A percentile compares a stretch with the other conserved stretches of the same genome.
phyloP scores from a whole-genome alignment of 441 rosid genomes.

The Flueggea neowawraea region DNA sequence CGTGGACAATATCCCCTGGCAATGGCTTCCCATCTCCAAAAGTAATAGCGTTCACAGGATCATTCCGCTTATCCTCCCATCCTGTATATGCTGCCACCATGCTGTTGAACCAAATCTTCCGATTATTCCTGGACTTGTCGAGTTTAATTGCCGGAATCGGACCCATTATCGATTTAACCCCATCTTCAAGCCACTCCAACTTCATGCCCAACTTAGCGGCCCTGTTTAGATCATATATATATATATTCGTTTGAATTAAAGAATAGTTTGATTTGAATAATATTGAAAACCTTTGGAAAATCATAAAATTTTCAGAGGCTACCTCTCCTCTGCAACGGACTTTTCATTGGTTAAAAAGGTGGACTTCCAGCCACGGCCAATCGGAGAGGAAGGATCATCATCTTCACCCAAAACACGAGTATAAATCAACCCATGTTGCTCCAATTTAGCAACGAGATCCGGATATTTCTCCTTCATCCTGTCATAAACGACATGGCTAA shows the following conservation, averaged over 20 bases:
- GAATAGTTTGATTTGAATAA: no score
- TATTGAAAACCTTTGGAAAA: no score
- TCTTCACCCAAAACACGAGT: conserved; percentile 71
- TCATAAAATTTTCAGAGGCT: no score
- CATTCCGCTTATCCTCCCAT: conserved; percentile 75
- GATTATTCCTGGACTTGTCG: conserved; percentile 49
- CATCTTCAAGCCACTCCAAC: conserved; percentile 74
- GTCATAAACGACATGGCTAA: conserved; percentile 75
- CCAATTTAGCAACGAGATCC: conserved; percentile 59
- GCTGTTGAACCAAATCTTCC: conserved; percentile 90
- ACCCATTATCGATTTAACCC: conserved; percentile 74
- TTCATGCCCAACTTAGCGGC: conserved; percentile 80
- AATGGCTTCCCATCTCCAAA: conserved; percentile 69
- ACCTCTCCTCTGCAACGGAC: conserved; percentile 74
- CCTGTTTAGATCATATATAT: conserved; percentile 28
- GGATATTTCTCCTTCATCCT: conserved; percentile 70
- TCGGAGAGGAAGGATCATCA: conserved; percentile 85
- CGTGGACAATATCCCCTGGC: conserved; percentile 54
- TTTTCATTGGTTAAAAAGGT: conserved; percentile 81
- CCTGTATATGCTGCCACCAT: conserved; percentile 92
- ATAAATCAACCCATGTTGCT: conserved; percentile 68
- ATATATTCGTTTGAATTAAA: background rate
- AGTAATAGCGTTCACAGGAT: conserved; percentile 72
- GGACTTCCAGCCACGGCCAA: conserved; percentile 97
- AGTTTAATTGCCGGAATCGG: conserved; percentile 73